Conservation (phyloP, 768 basidiomycete species). For the Antrodiella citrinella region DNA sequence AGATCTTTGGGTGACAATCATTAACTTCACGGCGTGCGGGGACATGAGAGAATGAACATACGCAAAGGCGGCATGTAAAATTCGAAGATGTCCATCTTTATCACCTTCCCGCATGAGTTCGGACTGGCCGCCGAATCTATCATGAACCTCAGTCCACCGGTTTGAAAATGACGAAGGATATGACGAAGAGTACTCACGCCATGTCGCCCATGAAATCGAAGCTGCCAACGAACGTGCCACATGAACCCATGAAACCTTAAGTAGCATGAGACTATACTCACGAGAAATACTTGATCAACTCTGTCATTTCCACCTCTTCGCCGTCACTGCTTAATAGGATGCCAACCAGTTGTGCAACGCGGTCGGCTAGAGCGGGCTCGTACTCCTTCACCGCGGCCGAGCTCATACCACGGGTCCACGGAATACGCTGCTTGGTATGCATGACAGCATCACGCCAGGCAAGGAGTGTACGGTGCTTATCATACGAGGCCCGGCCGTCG, state of each 20-base stretch:
- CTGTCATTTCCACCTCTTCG: constrained; percentile 22
- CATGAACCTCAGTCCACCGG: too few relatives aligned
- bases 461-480: constrained; percentile 15
- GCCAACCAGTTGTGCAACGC: constrained; percentile 19
- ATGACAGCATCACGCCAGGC: constrained; percentile 12
- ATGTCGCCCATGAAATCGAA: constrained; percentile 6
- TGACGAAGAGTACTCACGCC: constrained; percentile 9
- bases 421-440: constrained; percentile 30
- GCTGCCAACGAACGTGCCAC: constrained; percentile 1
- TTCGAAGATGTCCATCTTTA: constrained; percentile 32
- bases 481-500: neutral
- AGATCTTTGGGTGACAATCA: too few relatives aligned
- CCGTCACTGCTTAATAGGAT: constrained; percentile 9
- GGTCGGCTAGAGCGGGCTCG: constrained; percentile 16
- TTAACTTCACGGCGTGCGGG: too few relatives aligned
- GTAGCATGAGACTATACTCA: constrained; percentile 14
- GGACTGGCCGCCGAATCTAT: constrained; percentile 36
- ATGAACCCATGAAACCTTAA: constrained; percentile 3
- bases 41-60: too few relatives aligned
- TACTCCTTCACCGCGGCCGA: constrained; percentile 26
- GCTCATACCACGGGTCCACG: constrained; percentile 34
- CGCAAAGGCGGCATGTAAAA: constrained; percentile 37
- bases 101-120: constrained; percentile 30
- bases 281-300: constrained; percentile 32
- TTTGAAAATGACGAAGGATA: too few relatives aligned